phyloP scores from a whole-genome alignment of 441 rosid genomes.

The Gossypium aridum region DNA sequence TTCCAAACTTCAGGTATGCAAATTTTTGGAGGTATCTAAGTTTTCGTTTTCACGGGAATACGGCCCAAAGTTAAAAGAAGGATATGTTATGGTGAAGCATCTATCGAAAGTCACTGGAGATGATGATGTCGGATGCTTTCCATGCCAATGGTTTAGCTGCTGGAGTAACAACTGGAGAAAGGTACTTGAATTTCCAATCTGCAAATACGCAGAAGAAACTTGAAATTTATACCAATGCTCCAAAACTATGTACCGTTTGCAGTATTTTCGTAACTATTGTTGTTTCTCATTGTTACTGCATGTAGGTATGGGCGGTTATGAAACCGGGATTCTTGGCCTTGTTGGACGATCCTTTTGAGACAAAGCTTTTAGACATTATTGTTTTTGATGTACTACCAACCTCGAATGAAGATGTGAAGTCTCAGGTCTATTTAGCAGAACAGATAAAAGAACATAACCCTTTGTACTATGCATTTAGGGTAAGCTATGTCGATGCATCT shows the following conservation, averaged over 20 bases:
- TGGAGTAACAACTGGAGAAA: slow-evolving; percentile 50
- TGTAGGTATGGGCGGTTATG: slow-evolving; percentile 70
- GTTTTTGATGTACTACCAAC: slow-evolving; percentile 43
- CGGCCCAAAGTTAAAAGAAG: slow-evolving; percentile 73
- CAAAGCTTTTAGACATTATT: slow-evolving; percentile 57
- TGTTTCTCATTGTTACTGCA: neutral
- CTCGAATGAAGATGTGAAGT: slow-evolving; percentile 29
- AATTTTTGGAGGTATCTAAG: slow-evolving; percentile 67
- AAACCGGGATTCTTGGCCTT: slow-evolving; percentile 75
- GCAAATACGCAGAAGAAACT: neutral
- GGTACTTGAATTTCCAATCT: slow-evolving; percentile 25
- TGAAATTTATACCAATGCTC: neutral
- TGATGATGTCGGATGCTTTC: slow-evolving; percentile 30
- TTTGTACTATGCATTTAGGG: slow-evolving; percentile 46
- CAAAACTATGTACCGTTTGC: neutral
- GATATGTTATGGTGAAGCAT: slow-evolving; percentile 62
- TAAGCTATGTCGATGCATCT: slow-evolving; percentile 11
- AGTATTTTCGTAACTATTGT: neutral
- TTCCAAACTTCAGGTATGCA: slow-evolving; percentile 49
- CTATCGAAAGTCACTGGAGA: slow-evolving; percentile 31
- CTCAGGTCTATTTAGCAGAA: slow-evolving; percentile 40
- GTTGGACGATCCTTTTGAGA: slow-evolving; percentile 51
- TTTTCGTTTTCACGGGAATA: slow-evolving; percentile 62
- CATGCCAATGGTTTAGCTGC: slow-evolving; percentile 36
- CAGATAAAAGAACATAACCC: slow-evolving; percentile 57